phyloP scores from a whole-genome alignment of 305 asterid genomes.

The Fraxinus angustifolia region DNA sequence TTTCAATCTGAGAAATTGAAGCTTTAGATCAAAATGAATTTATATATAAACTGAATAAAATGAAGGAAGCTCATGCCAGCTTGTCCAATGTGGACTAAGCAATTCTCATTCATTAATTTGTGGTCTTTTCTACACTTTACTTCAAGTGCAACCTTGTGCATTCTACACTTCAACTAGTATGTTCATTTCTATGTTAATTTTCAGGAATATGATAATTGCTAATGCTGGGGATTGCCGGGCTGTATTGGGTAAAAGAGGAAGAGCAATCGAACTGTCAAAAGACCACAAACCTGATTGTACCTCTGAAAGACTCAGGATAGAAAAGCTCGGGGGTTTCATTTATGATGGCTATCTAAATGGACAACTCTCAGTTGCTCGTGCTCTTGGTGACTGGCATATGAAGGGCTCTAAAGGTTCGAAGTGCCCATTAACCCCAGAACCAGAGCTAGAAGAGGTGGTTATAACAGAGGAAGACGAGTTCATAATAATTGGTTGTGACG shows the following conservation, averaged over 20 bases:
- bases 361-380: constrained; percentile 88
- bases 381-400: constrained; percentile 96
- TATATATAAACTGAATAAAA: not conserved
- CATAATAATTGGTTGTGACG: constrained; percentile 87
- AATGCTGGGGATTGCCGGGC: constrained; percentile 97
- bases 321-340: constrained; percentile 75
- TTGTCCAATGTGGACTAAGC: not conserved
- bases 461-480: constrained; percentile 83
- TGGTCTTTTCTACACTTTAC: not conserved
- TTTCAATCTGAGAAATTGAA: not conserved
- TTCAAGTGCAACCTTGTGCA: not conserved
- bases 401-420: constrained; percentile 76
- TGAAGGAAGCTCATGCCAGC: not conserved
- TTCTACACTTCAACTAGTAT: not conserved
- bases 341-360: constrained; percentile 94
- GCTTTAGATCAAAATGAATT: not conserved
- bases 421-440: constrained; percentile 72
- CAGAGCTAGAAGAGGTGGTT: constrained; percentile 66
- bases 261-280: constrained; percentile 80
- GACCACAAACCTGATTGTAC: constrained; percentile 88
- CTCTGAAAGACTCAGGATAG: constrained; percentile 70
- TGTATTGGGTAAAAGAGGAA: constrained; percentile 84
- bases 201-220: constrained; percentile 73
- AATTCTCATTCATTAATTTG: not conserved
- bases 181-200: not conserved